Conservation (phyloP, 2,329 filamentous ascomycete species). For the Coniochaeta ligniaria region DNA sequence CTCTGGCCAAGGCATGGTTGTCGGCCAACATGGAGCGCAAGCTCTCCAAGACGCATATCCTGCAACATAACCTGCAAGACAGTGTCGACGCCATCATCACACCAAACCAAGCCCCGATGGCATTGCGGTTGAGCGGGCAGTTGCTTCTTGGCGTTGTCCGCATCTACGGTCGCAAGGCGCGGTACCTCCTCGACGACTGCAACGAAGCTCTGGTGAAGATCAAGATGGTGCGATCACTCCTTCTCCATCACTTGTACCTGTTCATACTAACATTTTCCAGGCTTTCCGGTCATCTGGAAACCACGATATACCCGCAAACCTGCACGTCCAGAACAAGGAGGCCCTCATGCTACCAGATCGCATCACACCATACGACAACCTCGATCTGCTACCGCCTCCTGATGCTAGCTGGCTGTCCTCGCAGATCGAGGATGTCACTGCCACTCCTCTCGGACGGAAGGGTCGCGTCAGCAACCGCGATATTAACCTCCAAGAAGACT, state of each 20-base stretch:
- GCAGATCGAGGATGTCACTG: slow-evolving; percentile 58
- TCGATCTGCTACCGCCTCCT: slow-evolving; percentile 71
- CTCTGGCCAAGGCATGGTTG: slow-evolving; percentile 94
- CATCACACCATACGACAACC: slow-evolving; percentile 83
- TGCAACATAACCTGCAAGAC: slow-evolving; percentile 90
- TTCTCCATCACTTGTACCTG: not conserved
- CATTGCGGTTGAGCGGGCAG: slow-evolving; percentile 87
- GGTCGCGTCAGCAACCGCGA: slow-evolving; percentile 53
- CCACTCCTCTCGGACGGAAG: slow-evolving; percentile 48
- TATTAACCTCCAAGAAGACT: slow-evolving; percentile 63
- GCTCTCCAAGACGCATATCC: slow-evolving; percentile 90
- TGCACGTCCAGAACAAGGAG: slow-evolving; percentile 75
- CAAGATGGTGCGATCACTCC: slow-evolving; percentile 67
- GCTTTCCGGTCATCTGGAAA: slow-evolving; percentile 92
- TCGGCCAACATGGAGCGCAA: slow-evolving; percentile 98
- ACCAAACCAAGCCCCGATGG: slow-evolving; percentile 88
- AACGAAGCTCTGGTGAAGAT: slow-evolving; percentile 97
- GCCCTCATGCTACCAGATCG: slow-evolving; percentile 85
- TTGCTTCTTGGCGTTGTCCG: slow-evolving; percentile 90
- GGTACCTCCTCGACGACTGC: slow-evolving; percentile 93
- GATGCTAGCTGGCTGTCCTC: slow-evolving; percentile 81
- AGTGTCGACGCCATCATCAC: slow-evolving; percentile 94
- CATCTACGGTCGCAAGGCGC: slow-evolving; percentile 95
- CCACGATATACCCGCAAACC: slow-evolving; percentile 83
- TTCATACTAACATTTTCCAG: slow-evolving; percentile 40